Conservation (phyloP, 1,284 basidiomycete genomes). For the Heterobasidion occidentale region DNA sequence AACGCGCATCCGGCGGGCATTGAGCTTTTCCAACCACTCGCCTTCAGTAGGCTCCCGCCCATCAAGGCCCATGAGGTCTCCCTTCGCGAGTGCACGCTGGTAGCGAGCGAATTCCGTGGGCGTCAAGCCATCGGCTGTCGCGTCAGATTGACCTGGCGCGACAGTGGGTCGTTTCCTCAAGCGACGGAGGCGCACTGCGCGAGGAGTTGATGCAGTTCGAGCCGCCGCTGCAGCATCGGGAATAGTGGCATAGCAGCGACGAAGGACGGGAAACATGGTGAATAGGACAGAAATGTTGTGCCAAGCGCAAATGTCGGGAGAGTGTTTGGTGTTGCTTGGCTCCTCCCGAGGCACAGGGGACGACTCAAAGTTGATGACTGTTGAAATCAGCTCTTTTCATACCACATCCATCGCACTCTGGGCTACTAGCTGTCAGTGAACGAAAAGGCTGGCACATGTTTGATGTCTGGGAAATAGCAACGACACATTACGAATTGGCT, state of each 20-base stretch:
- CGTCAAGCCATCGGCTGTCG: slow-evolving; percentile 43
- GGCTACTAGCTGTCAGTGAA: too few relatives aligned
- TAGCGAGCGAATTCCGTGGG: slow-evolving; percentile 56
- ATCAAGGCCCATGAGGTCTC: slow-evolving; percentile 34
- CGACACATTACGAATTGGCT: too few relatives aligned
- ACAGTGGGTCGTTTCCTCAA: slow-evolving; percentile 35
- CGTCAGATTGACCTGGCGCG: slow-evolving; percentile 37
- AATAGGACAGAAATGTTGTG: neutral
- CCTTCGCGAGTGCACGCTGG: slow-evolving; percentile 45
- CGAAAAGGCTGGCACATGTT: too few relatives aligned
- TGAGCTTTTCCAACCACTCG: slow-evolving; percentile 50
- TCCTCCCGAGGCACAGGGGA: neutral
- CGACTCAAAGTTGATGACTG: too few relatives aligned
- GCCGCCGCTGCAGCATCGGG: slow-evolving; percentile 43
- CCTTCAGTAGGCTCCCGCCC: slow-evolving; percentile 35
- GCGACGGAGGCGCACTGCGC: slow-evolving; percentile 65
- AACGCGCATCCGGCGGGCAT: slow-evolving; percentile 50
- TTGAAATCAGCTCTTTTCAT: too few relatives aligned
- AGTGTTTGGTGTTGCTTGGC: neutral
- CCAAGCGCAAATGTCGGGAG: neutral
- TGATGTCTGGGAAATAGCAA: too few relatives aligned
- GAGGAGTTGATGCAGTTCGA: slow-evolving; percentile 58
- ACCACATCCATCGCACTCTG: too few relatives aligned
- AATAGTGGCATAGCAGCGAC: slow-evolving; percentile 44
- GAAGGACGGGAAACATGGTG: slow-evolving; percentile 25